phyloP scores from a whole-genome alignment of 1,284 basidiomycete genomes.

The Austroboletus niveus region DNA sequence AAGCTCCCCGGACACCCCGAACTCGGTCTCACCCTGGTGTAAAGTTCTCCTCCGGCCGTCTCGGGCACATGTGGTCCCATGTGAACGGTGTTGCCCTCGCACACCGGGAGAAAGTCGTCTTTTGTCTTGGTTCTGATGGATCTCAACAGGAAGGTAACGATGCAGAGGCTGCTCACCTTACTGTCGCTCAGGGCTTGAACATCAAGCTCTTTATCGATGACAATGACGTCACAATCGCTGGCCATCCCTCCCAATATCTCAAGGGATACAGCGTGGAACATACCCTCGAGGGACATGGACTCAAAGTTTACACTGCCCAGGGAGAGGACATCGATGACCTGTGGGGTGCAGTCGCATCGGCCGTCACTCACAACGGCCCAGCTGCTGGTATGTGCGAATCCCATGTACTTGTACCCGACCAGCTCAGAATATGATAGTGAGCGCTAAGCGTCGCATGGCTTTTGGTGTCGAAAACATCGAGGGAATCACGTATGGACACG shows the following conservation, averaged over 20 bases:
- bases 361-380: slow-evolving; percentile 65
- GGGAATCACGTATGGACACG: slow-evolving; percentile 76
- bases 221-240: slow-evolving; percentile 85
- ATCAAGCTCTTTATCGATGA: slow-evolving; percentile 85
- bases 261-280: slow-evolving; percentile 70
- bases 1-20: slow-evolving; percentile 86
- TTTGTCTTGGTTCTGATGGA: slow-evolving; percentile 83
- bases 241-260: slow-evolving; percentile 81
- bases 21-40: slow-evolving; percentile 79
- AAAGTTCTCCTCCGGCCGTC: slow-evolving; percentile 84
- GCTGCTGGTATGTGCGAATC: slow-evolving; percentile 55
- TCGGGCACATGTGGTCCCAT: slow-evolving; percentile 80
- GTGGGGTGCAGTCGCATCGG: slow-evolving; percentile 60
- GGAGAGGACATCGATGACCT: slow-evolving; percentile 79
- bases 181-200: slow-evolving; percentile 77
- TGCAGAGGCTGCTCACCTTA: slow-evolving; percentile 81
- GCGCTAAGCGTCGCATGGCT: slow-evolving; percentile 77
- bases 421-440: slow-evolving; percentile 37
- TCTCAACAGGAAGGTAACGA: slow-evolving; percentile 89
- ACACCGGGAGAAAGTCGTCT: slow-evolving; percentile 71
- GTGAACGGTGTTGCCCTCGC: slow-evolving; percentile 82
- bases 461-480: slow-evolving; percentile 77
- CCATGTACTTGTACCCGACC: background rate
- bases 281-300: slow-evolving; percentile 77
- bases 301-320: slow-evolving; percentile 68